Evolutionary conservation across 495 filamentous ascomycete species (phyloP), one percentile per base, ranked within the genome.

Genomic region (Aspergillus panamensis): DNA sequence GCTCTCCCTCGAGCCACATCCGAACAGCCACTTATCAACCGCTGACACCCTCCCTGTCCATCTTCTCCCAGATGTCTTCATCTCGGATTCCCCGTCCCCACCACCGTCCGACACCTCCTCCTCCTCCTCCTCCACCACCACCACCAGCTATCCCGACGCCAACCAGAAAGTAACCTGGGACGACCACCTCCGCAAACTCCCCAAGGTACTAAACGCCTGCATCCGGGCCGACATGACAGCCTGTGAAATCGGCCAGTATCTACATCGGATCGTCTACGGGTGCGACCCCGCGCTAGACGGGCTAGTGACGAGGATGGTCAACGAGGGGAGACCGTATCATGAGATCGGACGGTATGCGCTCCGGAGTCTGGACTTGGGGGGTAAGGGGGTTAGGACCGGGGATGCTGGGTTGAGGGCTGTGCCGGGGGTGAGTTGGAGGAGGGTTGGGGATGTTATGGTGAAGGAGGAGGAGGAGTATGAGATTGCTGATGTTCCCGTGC

Each of bases 231-330:
- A 44, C 16, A 35, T 54, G 45, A 25, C 51, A 16, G 58, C 58
- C 20, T 30, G 32, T 16, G 51, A 60, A 21, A 49, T 60, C 21
- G 58, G 58, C 1, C 31, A 43, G 43, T 43, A 8, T 6, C 44
- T 60, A 6, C 50, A 60, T 12, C n/a, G 33, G 20, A 16, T 44
- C 13, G 17, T 44, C 8, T 55, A 50, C 21, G 43, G 37, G 14
- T 44, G 47, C 16, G 58, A 60, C 35, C 40, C 29, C 6, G 17
- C 43, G 4, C 43, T 60, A 12, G 8, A 9, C 12, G 16, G 30
- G 16, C 8, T 50, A 2, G 35, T 60, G 10, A 55, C 51, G 10
- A 43, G 21, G 14, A n/a, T 55, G 31, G 45, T 55, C 9, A 33
- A 50, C 16, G 35, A 19, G 8, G 3, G 21, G 3, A 50, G 14